Conservation (phyloP, 192 early-diverging fungal species). For the Bifiguratus adelaidae region DNA sequence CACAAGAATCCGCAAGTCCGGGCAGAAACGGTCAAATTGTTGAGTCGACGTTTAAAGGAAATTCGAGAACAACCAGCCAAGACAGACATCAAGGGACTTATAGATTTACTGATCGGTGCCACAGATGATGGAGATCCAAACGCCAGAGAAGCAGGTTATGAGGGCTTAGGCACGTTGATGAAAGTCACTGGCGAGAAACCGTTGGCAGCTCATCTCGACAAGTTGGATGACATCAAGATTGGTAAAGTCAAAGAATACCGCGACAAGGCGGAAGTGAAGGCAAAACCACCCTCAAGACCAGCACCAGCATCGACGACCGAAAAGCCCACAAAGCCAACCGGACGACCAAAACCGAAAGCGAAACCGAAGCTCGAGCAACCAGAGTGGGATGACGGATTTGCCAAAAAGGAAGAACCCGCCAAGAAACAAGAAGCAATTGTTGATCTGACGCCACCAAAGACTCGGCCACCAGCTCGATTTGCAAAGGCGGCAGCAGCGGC, state of each 20-base stretch:
- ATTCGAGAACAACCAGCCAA: constrained; percentile 63
- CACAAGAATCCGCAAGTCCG: constrained; percentile 96
- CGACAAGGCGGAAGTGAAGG: constrained; percentile 78
- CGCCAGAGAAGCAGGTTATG: constrained; percentile 75
- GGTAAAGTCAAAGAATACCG: constrained; percentile 81
- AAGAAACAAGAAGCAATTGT: neutral
- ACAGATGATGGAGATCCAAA: constrained; percentile 77
- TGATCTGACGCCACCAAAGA: too few species aligned
- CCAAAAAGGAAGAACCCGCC: neutral
- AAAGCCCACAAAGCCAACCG: constrained; percentile 7
- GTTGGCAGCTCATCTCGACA: constrained; percentile 62
- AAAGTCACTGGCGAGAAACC: constrained; percentile 75
- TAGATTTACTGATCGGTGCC: constrained; percentile 65
- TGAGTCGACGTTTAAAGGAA: constrained; percentile 66
- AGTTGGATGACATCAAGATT: constrained; percentile 79
- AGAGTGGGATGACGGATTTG: too few species aligned
- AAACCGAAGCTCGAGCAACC: neutral
- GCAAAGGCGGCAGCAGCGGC: too few species aligned
- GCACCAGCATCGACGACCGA: constrained; percentile 31
- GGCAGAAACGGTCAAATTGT: constrained; percentile 61
- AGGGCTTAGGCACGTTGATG: constrained; percentile 84
- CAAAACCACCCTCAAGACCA: constrained; percentile 47
- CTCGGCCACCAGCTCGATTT: too few species aligned
- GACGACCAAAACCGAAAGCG: neutral
- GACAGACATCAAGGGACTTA: constrained; percentile 64